Percentiles rank a stretch among this genome's conserved stretches.
These are phyloP conservation scores for Hypoxylon sp. DNA, from an alignment of 2,329 filamentous ascomycete species.

Conservation along the genomic window DNA sequence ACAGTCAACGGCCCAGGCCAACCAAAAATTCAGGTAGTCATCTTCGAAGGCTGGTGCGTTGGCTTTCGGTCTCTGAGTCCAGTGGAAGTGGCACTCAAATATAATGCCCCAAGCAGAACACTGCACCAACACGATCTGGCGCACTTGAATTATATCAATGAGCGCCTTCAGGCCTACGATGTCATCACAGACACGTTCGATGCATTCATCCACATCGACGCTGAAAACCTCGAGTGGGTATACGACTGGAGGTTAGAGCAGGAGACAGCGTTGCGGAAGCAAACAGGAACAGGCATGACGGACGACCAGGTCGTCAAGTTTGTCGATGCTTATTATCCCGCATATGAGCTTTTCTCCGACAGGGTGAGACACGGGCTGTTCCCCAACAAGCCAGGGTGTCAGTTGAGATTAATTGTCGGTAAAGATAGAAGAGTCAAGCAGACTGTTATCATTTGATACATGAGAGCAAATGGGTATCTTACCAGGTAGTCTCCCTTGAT, in stretches of 20 bases:
- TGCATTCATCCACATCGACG: conserved; percentile 74
- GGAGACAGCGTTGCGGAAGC: conserved; percentile 76
- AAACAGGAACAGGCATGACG: conserved; percentile 83
- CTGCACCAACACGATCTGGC: conserved; percentile 64
- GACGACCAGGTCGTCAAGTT: conserved; percentile 84
- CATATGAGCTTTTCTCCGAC: conserved; percentile 78
- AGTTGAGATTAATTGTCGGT: conserved; percentile 74
- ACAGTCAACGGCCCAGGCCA: conserved; percentile 67
- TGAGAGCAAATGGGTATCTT: conserved; percentile 45
- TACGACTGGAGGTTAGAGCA: conserved; percentile 89
- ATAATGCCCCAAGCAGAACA: conserved; percentile 66
- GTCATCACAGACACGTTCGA: conserved; percentile 65
- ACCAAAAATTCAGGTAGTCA: conserved; percentile 72
- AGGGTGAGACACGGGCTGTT: conserved; percentile 72
- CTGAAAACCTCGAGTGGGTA: conserved; percentile 79
- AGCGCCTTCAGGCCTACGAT: conserved; percentile 63
- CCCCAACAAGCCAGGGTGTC: conserved; percentile 63
- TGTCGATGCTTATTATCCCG: conserved; percentile 77
- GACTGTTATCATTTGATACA: conserved; percentile 64
- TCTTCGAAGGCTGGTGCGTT: conserved; percentile 93
- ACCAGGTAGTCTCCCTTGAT: conserved; percentile 34
- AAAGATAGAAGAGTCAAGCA: conserved; percentile 72
- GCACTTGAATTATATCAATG: conserved; percentile 67
- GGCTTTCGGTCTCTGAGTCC: conserved; percentile 78
- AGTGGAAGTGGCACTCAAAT: conserved; percentile 66